These are phyloP conservation scores for Alternaria conjuncta DNA, from an alignment of 2,329 filamentous ascomycete species.

Conservation along the genomic window DNA sequence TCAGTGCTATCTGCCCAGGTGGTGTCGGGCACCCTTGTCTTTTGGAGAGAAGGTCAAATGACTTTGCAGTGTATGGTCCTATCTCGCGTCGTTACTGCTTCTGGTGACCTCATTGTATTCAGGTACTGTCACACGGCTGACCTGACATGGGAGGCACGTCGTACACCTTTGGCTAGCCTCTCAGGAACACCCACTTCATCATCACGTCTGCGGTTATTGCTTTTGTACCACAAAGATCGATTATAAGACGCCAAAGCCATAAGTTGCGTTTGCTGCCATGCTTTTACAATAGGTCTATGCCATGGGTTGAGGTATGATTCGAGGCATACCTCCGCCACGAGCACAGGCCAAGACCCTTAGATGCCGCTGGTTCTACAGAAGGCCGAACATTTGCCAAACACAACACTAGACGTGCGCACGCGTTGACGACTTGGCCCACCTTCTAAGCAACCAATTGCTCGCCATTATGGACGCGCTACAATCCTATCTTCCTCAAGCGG, in stretches of 20 bases:
- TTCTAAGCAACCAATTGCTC: background rate
- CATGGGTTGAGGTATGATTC: background rate
- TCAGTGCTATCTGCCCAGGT: too few species aligned
- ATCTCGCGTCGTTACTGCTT: background rate
- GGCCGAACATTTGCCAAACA: background rate
- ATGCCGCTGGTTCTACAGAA: background rate
- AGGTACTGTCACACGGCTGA: background rate
- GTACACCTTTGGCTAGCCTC: background rate
- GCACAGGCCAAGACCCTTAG: conserved; percentile 10
- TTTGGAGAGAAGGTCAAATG: background rate
- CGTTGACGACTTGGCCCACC: background rate
- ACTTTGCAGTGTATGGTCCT: background rate
- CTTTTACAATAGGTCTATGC: background rate
- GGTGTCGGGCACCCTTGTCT: background rate
- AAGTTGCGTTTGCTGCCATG: background rate
- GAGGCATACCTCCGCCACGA: background rate
- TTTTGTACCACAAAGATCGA: background rate
- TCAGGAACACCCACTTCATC: background rate
- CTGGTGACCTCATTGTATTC: background rate
- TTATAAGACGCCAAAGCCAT: background rate
- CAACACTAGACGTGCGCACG: background rate
- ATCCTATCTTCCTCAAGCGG: conserved; percentile 52
- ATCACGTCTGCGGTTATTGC: background rate
- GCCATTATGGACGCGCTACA: conserved; percentile 40
- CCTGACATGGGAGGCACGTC: background rate